Conservation (phyloP, 2,329 filamentous ascomycete genomes). For the Colletotrichum theobromicola region DNA sequence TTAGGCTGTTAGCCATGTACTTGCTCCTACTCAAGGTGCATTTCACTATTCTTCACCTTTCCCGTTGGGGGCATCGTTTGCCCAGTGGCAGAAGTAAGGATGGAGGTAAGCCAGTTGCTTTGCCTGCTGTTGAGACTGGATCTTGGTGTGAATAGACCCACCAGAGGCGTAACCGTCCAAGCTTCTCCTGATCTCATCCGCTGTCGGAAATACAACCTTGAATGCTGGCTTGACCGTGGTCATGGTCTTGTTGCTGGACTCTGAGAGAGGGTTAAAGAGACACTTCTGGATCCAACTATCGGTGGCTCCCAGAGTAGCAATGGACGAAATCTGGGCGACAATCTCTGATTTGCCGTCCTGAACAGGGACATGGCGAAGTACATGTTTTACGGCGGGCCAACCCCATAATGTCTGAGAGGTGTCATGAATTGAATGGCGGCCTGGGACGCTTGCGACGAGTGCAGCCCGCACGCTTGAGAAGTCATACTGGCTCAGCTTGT, state of each 20-base stretch:
- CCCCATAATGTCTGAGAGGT: constrained; percentile 71
- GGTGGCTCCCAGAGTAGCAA: constrained; percentile 76
- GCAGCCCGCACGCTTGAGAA: constrained; percentile 73
- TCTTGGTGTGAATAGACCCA: constrained; percentile 81
- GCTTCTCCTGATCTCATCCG: constrained; percentile 77
- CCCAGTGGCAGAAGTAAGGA: constrained; percentile 79
- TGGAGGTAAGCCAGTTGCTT: constrained; percentile 77
- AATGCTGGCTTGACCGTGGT: constrained; percentile 51
- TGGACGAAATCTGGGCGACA: constrained; percentile 76
- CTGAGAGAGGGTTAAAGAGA: constrained; percentile 57
- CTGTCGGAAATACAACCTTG: constrained; percentile 81
- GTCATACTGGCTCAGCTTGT: constrained; percentile 66
- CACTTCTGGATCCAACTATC: constrained; percentile 75
- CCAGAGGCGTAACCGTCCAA: constrained; percentile 82
- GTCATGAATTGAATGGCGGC: constrained; percentile 59
- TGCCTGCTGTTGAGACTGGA: constrained; percentile 70
- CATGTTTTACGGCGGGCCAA: constrained; percentile 71
- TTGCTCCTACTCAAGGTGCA: neutral
- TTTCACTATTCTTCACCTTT: constrained; percentile 26
- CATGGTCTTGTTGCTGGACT: constrained; percentile 28
- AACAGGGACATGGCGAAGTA: constrained; percentile 60
- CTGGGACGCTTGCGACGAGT: constrained; percentile 80
- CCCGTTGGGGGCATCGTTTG: constrained; percentile 57
- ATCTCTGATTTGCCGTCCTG: constrained; percentile 49
- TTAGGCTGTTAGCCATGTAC: neutral